Evolutionary conservation across 179 eudicot species (phyloP).

Genomic region (Gypsophila paniculata): DNA sequence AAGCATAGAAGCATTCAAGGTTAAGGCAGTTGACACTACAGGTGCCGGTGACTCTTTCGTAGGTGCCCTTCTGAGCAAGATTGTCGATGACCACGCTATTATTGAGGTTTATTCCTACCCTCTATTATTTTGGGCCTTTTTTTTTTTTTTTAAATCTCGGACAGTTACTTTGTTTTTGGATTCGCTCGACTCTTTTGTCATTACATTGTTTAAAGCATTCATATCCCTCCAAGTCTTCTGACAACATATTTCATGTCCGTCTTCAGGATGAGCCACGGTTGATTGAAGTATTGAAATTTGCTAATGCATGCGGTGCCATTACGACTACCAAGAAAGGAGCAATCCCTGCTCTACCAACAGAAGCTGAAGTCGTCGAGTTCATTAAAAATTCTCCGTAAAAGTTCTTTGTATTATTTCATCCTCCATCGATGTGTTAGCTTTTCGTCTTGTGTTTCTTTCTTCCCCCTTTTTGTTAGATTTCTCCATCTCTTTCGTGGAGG

Average conservation of each 20-base stretch:
- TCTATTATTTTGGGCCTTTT: no score
- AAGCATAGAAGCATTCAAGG: slow-evolving; percentile 47
- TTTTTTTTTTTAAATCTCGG: no score
- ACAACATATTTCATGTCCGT: background rate
- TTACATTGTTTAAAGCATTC: no score
- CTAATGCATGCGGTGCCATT: slow-evolving; percentile 78
- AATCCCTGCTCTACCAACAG: slow-evolving; percentile 77
- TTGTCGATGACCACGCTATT: slow-evolving; percentile 57
- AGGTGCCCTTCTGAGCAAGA: slow-evolving; percentile 54
- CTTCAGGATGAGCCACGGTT: slow-evolving; percentile 55
- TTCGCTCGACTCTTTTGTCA: background rate
- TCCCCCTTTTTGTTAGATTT: background rate
- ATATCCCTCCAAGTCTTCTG: background rate
- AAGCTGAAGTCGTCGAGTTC: slow-evolving; percentile 36
- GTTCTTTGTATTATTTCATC: background rate
- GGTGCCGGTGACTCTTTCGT: slow-evolving; percentile 82
- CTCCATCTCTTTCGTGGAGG: slow-evolving; percentile 6
- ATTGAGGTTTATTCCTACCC: slow-evolving; percentile 36
- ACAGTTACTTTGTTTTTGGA: background rate
- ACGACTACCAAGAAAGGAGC: slow-evolving; percentile 85
- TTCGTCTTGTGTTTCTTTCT: background rate
- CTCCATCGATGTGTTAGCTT: background rate
- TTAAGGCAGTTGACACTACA: slow-evolving; percentile 61
- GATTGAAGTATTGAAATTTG: slow-evolving; percentile 45
- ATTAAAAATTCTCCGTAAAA: slow-evolving; percentile 22